These are phyloP conservation scores for Chaetomiaceae sp. DNA, from an alignment of 2,329 filamentous ascomycete species.

Conservation along the genomic window DNA sequence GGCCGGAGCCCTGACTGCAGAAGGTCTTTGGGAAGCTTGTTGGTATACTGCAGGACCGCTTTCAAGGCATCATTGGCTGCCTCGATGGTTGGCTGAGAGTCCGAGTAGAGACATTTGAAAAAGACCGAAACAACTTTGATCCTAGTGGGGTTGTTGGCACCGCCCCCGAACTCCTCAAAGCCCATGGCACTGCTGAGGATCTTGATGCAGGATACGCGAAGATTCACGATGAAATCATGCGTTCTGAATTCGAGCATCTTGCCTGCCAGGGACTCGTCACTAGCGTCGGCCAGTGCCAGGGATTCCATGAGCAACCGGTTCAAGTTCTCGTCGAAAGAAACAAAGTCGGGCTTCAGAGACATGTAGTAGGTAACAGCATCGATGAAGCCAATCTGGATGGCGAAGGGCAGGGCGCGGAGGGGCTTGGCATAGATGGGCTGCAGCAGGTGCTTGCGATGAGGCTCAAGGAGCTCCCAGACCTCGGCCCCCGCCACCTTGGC, in stretches of 20 bases:
- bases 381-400: slow-evolving; percentile 95
- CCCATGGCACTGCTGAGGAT: slow-evolving; percentile 90
- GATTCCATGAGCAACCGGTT: slow-evolving; percentile 91
- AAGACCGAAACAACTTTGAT: slow-evolving; percentile 85
- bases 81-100: slow-evolving; percentile 86
- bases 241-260: slow-evolving; percentile 93
- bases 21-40: slow-evolving; percentile 90
- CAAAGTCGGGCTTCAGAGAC: slow-evolving; percentile 79
- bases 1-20: slow-evolving; percentile 90
- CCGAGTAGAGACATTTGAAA: slow-evolving; percentile 95
- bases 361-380: slow-evolving; percentile 96
- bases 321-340: slow-evolving; percentile 86
- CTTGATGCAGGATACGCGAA: slow-evolving; percentile 89
- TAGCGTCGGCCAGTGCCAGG: slow-evolving; percentile 86
- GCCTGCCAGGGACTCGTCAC: slow-evolving; percentile 85
- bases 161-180: slow-evolving; percentile 84
- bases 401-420: slow-evolving; percentile 83
- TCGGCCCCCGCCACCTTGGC: slow-evolving; percentile 72
- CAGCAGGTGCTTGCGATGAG: slow-evolving; percentile 85
- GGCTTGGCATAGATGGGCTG: slow-evolving; percentile 94
- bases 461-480: slow-evolving; percentile 81
- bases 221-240: slow-evolving; percentile 86
- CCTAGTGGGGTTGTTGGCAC: slow-evolving; percentile 60
- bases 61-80: slow-evolving; percentile 89
- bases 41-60: slow-evolving; percentile 79